Percentiles rank a stretch among this genome's conserved stretches.
Conservation (phyloP, 441 rosid genomes). For the Arabidopsis hybrid region DNA sequence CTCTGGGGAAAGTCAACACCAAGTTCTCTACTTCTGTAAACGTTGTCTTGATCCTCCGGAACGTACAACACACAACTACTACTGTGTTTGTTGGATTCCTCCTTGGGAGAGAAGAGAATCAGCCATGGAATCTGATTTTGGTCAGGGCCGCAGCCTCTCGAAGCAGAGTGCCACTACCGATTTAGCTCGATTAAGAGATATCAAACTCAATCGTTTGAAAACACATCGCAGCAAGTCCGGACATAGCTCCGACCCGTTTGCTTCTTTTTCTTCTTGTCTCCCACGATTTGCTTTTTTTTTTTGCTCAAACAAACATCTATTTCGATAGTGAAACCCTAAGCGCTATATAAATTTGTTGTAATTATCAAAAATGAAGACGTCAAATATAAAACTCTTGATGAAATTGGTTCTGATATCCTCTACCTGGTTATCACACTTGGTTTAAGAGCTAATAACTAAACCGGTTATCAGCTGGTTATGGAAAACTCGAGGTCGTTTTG, state of each 20-base stretch:
- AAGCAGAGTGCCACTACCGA: conserved; percentile 9
- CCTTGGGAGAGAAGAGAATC: background rate
- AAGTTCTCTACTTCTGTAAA: background rate
- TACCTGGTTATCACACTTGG: too few species aligned
- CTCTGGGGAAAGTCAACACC: background rate
- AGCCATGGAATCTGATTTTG: conserved; percentile 12
- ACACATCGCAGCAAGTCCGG: conserved; percentile 8
- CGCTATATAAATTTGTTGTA: too few species aligned
- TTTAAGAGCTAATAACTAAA: too few species aligned
- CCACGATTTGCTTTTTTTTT: background rate
- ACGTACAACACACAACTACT: background rate
- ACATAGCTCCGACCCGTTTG: background rate
- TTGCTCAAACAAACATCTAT: background rate
- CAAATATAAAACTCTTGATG: too few species aligned
- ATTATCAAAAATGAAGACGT: too few species aligned
- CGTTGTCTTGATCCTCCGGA: background rate
- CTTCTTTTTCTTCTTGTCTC: background rate
- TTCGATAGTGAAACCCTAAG: background rate
- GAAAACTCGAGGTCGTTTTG: too few species aligned
- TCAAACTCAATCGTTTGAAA: conserved; percentile 10
- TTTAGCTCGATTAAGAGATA: background rate
- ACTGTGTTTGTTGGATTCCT: background rate
- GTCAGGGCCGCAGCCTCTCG: background rate
- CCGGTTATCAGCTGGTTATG: too few species aligned
- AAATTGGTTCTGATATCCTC: too few species aligned